These are phyloP conservation scores for Lecanicillium sp. DNA, from an alignment of 2,329 filamentous ascomycete species.

Conservation along the genomic window DNA sequence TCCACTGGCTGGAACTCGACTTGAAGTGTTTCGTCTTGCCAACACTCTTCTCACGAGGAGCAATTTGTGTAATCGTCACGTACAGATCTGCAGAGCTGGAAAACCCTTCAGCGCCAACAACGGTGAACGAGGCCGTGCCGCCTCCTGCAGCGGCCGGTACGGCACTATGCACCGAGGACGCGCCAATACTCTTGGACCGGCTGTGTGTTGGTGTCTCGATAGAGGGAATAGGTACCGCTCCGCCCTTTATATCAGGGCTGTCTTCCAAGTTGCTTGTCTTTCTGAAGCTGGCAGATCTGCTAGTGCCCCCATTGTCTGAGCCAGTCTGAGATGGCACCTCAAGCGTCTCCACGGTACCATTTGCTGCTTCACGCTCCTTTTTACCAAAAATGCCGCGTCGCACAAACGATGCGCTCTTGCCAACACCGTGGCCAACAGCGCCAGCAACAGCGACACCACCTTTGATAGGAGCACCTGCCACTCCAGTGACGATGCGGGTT, in stretches of 20 bases:
- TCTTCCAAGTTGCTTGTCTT: conserved; percentile 30
- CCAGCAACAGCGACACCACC: conserved; percentile 71
- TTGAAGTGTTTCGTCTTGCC: conserved; percentile 93
- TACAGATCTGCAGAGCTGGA: conserved; percentile 72
- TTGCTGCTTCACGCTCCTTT: conserved; percentile 53
- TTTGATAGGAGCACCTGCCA: conserved; percentile 86
- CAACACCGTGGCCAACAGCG: conserved; percentile 67
- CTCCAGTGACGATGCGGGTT: conserved; percentile 75
- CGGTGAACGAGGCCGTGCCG: conserved; percentile 71
- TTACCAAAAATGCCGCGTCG: conserved; percentile 72
- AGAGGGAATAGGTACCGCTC: conserved; percentile 8
- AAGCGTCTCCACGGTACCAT: conserved; percentile 29
- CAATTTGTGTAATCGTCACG: conserved; percentile 59
- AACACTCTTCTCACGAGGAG: conserved; percentile 66
- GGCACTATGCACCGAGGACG: conserved; percentile 58
- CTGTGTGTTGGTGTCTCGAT: conserved; percentile 24
- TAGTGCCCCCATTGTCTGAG: conserved; percentile 22
- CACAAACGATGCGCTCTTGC: conserved; percentile 85
- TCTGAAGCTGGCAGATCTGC: conserved; percentile 19
- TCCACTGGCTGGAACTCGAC: conserved; percentile 53
- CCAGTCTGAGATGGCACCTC: conserved; percentile 14
- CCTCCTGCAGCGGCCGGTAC: conserved; percentile 51
- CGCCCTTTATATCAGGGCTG: conserved; percentile 18
- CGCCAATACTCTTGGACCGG: conserved; percentile 52
- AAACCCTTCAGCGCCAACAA: conserved; percentile 73